Evolutionary conservation across 768 basidiomycete genomes (phyloP), one percentile per base, ranked within the genome.

Genomic region (Tulasnella sp.): DNA sequence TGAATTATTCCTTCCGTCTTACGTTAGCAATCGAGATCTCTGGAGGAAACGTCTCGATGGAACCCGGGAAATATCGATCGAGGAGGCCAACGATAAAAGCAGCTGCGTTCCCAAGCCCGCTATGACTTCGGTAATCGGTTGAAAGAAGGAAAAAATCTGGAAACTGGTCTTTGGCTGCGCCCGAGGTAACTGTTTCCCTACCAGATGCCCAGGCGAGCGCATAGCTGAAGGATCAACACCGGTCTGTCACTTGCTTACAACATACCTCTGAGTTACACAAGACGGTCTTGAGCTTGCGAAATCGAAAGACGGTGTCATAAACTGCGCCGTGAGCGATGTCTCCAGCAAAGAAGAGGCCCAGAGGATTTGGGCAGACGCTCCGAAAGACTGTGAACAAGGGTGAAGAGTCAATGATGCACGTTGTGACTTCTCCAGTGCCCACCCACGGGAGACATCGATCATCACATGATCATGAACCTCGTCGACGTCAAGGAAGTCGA

Each of bases 401-500:
- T n/a, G n/a, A n/a, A n/a, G n/a, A n/a, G n/a, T n/a, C n/a, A n/a
- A n/a, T n/a, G n/a, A n/a, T n/a, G n/a, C n/a, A n/a, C n/a, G n/a
- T n/a, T n/a, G n/a, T n/a, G n/a, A n/a, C n/a, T n/a, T n/a, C n/a
- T n/a, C n/a, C n/a, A n/a, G n/a, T n/a, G n/a, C n/a, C n/a, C n/a
- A n/a, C n/a, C n/a, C n/a, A 93, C 93, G 81, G 20, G 90, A 85
- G 1, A 89, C 87, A 83, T 94, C 93, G 7, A 93, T 89, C 11
- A 94, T 86, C 0, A 94, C 86, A 82, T 92, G 90, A 82, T 94
- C 93, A 83, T 94, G 93, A 0, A 89, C 90, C 85, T 94, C 93
- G 64, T 94, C 93, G 1, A 94, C 88, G 83, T 93, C 93, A 91
- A 93, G 80, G 80, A 87, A 90, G 81, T 93, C 89, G 9, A 93